Conservation (phyloP, 1,284 basidiomycete genomes). For the Thelephora terrestris region DNA sequence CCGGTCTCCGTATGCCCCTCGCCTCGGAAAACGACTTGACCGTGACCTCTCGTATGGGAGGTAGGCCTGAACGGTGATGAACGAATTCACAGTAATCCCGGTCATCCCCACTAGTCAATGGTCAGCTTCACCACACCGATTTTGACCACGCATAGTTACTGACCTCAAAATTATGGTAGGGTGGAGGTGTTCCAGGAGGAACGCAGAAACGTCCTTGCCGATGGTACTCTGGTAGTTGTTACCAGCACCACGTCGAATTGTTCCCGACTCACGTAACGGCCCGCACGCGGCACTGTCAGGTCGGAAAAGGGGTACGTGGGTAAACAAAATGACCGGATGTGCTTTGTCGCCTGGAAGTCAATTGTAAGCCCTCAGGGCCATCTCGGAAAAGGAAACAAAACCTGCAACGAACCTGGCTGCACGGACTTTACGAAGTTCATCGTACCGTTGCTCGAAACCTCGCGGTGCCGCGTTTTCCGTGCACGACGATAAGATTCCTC, state of each 20-base stretch:
- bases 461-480: constrained; percentile 37
- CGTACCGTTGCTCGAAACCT: constrained; percentile 48
- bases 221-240: constrained; percentile 78
- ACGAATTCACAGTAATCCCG: constrained; percentile 82
- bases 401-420: constrained; percentile 30
- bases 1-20: constrained; percentile 45
- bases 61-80: constrained; percentile 8
- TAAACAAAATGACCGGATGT: constrained; percentile 48
- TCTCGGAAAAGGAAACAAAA: too few relatives aligned
- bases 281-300: constrained; percentile 67
- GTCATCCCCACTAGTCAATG: constrained; percentile 62
- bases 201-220: constrained; percentile 60
- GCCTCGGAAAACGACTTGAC: constrained; percentile 54
- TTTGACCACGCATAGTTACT: constrained; percentile 10
- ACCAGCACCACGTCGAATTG: constrained; percentile 66
- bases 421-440: constrained; percentile 63
- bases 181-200: constrained; percentile 54
- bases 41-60: constrained; percentile 24
- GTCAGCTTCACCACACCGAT: neutral
- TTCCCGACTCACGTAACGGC: constrained; percentile 59
- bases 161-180: constrained; percentile 69
- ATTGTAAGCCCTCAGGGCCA: neutral
- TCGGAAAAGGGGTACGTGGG: constrained; percentile 75
- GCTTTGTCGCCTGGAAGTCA: neutral
- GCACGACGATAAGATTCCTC: constrained; percentile 73